Evolutionary conservation across 2,329 filamentous ascomycete genomes (phyloP).

Genomic region (Nigrospora sphaerica): DNA sequence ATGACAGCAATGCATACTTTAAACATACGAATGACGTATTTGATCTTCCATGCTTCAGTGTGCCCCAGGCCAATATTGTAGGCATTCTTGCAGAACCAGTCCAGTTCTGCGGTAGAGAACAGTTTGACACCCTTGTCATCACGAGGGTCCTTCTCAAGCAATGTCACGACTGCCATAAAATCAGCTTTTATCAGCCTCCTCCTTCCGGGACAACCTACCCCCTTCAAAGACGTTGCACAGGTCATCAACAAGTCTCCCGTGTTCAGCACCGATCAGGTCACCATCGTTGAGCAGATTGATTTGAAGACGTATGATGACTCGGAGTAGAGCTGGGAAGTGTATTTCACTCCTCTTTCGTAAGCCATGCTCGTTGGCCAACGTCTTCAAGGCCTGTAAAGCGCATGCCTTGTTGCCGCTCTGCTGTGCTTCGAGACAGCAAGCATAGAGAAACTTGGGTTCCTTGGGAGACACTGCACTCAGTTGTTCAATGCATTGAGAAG

Average conservation of each 20-base stretch:
- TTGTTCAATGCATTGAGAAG: slow-evolving; percentile 55
- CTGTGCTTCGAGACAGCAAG: slow-evolving; percentile 73
- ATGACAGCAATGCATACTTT: slow-evolving; percentile 44
- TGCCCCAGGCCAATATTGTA: slow-evolving; percentile 71
- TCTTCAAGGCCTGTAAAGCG: slow-evolving; percentile 51
- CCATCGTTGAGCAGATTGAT: slow-evolving; percentile 31
- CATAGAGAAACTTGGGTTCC: slow-evolving; percentile 63
- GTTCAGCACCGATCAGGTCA: slow-evolving; percentile 8
- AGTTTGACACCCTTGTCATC: slow-evolving; percentile 33
- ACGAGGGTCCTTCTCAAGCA: slow-evolving; percentile 29
- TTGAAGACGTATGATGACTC: slow-evolving; percentile 50
- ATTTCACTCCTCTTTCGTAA: slow-evolving; percentile 37
- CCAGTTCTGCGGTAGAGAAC: slow-evolving; percentile 60
- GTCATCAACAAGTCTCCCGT: slow-evolving; percentile 30
- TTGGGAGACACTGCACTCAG: slow-evolving; percentile 47
- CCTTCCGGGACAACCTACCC: slow-evolving; percentile 23
- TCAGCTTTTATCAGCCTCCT: neutral
- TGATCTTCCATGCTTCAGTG: slow-evolving; percentile 45
- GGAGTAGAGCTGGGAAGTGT: slow-evolving; percentile 57
- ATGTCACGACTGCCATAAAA: slow-evolving; percentile 31
- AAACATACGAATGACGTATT: slow-evolving; percentile 49
- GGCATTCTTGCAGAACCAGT: slow-evolving; percentile 78
- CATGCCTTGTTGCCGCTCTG: slow-evolving; percentile 53
- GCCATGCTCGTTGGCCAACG: slow-evolving; percentile 50
- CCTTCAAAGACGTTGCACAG: slow-evolving; percentile 44